Percentiles rank a stretch among this genome's conserved stretches.
Evolutionary conservation across 2,329 filamentous ascomycete species (phyloP).

Genomic region (Epichloe sibirici): DNA sequence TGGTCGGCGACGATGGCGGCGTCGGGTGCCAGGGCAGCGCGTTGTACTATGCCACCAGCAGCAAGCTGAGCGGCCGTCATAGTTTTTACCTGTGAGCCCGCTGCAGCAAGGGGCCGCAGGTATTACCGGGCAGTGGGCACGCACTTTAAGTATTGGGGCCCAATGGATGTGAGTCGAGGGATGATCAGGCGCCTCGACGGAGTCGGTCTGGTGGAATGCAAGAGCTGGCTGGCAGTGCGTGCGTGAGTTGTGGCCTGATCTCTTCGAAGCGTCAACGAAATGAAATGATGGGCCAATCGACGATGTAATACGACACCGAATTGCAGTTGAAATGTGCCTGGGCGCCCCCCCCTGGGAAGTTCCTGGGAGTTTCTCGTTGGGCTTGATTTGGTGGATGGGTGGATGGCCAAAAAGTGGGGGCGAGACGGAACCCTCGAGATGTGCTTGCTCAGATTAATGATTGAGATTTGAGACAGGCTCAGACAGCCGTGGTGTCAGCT

Average conservation of each 20-base stretch:
- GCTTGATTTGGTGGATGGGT: background rate
- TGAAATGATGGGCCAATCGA: too few relatives aligned
- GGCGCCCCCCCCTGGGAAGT: background rate
- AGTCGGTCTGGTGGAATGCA: background rate
- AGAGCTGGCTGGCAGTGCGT: too few relatives aligned
- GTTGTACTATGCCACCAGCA: background rate
- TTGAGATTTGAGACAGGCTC: background rate
- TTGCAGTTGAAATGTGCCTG: too few relatives aligned
- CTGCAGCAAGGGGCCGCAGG: slow-evolving; percentile 1
- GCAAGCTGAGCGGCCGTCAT: slow-evolving; percentile 3
- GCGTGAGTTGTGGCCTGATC: background rate
- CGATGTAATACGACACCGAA: too few relatives aligned
- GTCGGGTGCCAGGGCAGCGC: background rate
- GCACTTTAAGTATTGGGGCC: background rate
- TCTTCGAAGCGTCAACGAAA: background rate
- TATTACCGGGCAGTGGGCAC: background rate
- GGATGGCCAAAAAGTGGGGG: background rate
- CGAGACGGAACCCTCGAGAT: background rate
- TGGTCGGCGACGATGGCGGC: background rate
- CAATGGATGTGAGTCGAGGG: background rate
- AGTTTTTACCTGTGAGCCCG: background rate
- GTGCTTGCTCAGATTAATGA: background rate
- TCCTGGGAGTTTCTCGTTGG: background rate
- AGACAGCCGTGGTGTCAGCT: too few relatives aligned
- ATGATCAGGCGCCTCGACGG: background rate